Evolutionary conservation across 2,329 filamentous ascomycete species (phyloP), one percentile per base, ranked within the genome.

Genomic region (Septoria linicola): DNA sequence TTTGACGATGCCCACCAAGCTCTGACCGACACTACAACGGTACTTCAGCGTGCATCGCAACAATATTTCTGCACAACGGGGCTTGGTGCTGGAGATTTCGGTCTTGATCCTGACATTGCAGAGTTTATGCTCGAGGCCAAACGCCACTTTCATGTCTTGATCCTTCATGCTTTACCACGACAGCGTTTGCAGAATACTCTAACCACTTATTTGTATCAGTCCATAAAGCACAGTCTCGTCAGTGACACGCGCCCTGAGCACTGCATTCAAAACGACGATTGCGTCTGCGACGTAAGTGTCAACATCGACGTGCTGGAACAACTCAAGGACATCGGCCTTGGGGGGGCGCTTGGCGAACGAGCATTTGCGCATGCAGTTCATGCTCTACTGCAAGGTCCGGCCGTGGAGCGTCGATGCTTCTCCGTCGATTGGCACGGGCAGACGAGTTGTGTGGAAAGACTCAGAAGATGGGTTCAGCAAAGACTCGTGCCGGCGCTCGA

Each of bases 291-390:
- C 3, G 45, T 66, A 20, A 49, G 51, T 11, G 37, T 66, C 20
- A 58, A 63, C 21, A 23, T 53, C n/a, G 45, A 59, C 13, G 55
- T 56, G 8, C 50, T 67, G 35, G 46, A 27, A 5, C 30, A 58
- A 7, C 71, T 90, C 13, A 73, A 79, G 58, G 76, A 79, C 40
- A 81, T 89, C 17, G 87, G 87, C 0, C 71, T 90, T 14, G 83
- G 83, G 1, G 85, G 84, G 20, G 83, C 87, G 61, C 76, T 73
- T 41, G 87, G 87, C 44, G 84, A 89, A 63, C 78, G 85, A 23
- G 74, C 87, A 30, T 85, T 89, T 62, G 87, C 85, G 13, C 82
- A 86, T 66, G 77, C 86, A 20, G 84, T 89, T 76, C 79, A 89
- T 63, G 71, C 72, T 30, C 75, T 84, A 52, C 82, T 90, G 75